Evolutionary conservation across 805 yeast genomes (phyloP), one percentile per base, ranked within the genome.

Genomic region (Zygosaccharomyces rouxii): DNA sequence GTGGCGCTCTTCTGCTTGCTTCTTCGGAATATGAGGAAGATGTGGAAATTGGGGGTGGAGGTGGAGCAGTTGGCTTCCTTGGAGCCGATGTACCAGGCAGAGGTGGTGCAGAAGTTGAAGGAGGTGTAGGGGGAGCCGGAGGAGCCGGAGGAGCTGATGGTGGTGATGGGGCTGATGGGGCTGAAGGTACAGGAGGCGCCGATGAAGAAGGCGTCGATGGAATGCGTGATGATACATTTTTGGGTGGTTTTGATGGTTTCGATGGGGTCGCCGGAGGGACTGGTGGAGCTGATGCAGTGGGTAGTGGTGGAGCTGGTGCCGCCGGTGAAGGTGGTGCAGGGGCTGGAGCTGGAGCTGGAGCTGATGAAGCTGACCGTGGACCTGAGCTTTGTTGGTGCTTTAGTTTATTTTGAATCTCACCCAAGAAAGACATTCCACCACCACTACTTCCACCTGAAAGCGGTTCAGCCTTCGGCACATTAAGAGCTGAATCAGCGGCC

Each of bases 131-230:
- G 3, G 58, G 44, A 21, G 54, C 47, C 9, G 68, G 51, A n/a
- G 72, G 64, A 10, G 71, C 65, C 16, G 67, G 49, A 22, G 66
- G 63, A 2, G 59, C 55, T 11, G 54, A 38, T 28, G 62, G 54
- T 23, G 58, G 49, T 14, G 71, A 47, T n/a, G 66, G 49, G 10
- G 14, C 56, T 16, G 39, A 35, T 11, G 33, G 26, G 2, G 59
- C 47, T 16, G 54, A 43, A n/a, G 57, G 38, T 3, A 55, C 39
- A 31, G 55, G 48, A 18, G 54, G 50, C 3, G 57, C 28, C 4
- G 46, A 50, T 7, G 50, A 51, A 14, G 51, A 52, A 10, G 55
- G 53, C 7, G 71, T 71, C 13, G 66, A 50, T 2, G 68, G 64
- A 0, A 63, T 60, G 2, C 59, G 47, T 10, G 56, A 47, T 4